Evolutionary conservation across 2,329 filamentous ascomycete species (phyloP), one percentile per base, ranked within the genome.

Genomic region (Orbilia brochopaga): DNA sequence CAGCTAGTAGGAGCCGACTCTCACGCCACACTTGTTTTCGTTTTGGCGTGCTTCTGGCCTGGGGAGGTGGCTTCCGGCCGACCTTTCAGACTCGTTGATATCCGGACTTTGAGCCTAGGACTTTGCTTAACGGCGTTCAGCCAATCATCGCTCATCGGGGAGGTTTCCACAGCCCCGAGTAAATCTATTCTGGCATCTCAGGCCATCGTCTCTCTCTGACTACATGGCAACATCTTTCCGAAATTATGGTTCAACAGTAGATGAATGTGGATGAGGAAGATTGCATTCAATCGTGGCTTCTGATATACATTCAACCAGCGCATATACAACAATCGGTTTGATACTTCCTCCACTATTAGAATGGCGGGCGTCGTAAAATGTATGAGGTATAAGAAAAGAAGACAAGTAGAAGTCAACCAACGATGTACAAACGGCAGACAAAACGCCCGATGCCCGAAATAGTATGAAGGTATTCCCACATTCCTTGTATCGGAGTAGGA

Each of bases 361-460:
- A 50, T 19, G 54, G 48, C 59, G 54, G 66, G 57, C 46, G 58
- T 64, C 50, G 54, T 59, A 51, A 63, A 59, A 64, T 59, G 52
- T 69, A 51, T 56, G 58, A 70, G 66, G 58, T 64, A 70, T 70
- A 64, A 70, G 58, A 59, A 42, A 42, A 50, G 56, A 61, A 65
- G 57, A 62, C 58, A 54, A 42, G 60, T 23, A 65, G 21, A 61
- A 50, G 66, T 72, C 60, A 44, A 72, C 67, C 60, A 60, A 54
- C 37, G 48, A 72, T 65, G 67, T 72, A 65, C 60, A 72, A 63
- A 65, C 44, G 60, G 55, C 60, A 72, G 60, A 65, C 50, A 65
- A 64, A 72, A 72, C 67, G 67, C 67, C 67, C 57, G 42, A 52
- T 65, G 60, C 67, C 67, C 60, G 48, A 50, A 64, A 61, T 63